Evolutionary conservation across 257 asterid genomes (phyloP).

Genomic region (Capsicum chinense): DNA sequence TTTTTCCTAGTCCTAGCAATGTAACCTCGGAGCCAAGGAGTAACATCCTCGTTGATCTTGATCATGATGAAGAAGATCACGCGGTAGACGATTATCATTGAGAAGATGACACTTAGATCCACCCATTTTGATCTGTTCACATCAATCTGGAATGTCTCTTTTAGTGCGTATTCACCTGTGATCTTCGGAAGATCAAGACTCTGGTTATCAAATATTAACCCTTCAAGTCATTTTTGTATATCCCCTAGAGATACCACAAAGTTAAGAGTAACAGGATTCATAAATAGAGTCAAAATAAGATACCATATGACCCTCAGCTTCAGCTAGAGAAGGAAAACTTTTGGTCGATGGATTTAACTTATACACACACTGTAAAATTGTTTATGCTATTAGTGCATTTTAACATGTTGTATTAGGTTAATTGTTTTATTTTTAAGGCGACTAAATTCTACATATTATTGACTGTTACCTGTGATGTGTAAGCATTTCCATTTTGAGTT

Average conservation of each 20-base stretch:
- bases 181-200: conserved; percentile 8
- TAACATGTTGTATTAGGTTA: neutral
- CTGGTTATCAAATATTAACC: conserved; percentile 14
- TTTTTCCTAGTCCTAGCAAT: conserved; percentile 66
- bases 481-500: neutral
- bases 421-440: neutral
- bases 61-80: conserved; percentile 85
- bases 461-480: neutral
- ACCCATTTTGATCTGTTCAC: conserved; percentile 79
- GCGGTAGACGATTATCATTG: conserved; percentile 83
- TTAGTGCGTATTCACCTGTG: conserved; percentile 18
- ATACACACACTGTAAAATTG: neutral
- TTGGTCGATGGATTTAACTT: neutral
- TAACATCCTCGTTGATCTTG: conserved; percentile 86
- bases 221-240: conserved; percentile 17
- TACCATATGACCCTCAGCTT: too few species aligned
- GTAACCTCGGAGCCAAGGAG: conserved; percentile 88
- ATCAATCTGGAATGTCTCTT: conserved; percentile 37
- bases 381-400: neutral
- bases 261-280: neutral
- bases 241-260: neutral
- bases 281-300: neutral
- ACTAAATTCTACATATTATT: neutral
- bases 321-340: too few species aligned
- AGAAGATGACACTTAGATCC: conserved; percentile 71